phyloP scores from a whole-genome alignment of 2,329 filamentous ascomycete species.

The Phialemoniopsis sp. region DNA sequence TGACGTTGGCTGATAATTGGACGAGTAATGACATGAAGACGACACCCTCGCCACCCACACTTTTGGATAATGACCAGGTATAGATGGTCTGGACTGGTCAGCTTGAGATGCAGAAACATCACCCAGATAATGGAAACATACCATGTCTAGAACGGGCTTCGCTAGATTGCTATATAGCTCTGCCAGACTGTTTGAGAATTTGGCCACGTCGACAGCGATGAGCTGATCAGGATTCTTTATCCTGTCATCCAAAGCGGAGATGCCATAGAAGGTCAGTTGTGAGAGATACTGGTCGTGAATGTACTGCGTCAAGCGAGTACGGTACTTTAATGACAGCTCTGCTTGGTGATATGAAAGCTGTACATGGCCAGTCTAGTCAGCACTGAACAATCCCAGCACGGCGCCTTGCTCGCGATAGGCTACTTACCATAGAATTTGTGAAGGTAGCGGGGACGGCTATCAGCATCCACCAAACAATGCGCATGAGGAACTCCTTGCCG shows the following conservation, averaged over 20 bases:
- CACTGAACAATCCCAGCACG: too few relatives aligned
- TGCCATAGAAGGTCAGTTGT: constrained; percentile 97
- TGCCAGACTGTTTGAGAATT: constrained; percentile 91
- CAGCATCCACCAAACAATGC: constrained; percentile 97
- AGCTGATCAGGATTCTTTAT: constrained; percentile 99
- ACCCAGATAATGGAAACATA: constrained; percentile 26
- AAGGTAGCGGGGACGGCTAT: constrained; percentile 95
- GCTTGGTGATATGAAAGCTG: constrained; percentile 96
- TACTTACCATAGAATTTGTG: constrained; percentile 91
- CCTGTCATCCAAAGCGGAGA: constrained; percentile 90
- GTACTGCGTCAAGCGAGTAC: constrained; percentile 86
- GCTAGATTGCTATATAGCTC: constrained; percentile 96
- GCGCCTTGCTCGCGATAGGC: too few relatives aligned
- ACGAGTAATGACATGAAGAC: constrained; percentile 94
- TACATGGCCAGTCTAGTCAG: constrained; percentile 4
- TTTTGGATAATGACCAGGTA: constrained; percentile 88
- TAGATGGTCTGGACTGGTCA: constrained; percentile 63
- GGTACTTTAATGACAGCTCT: constrained; percentile 87
- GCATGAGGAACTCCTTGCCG: constrained; percentile 82
- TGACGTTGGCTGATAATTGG: constrained; percentile 85
- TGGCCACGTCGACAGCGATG: constrained; percentile 92
- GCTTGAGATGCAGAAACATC: not conserved
- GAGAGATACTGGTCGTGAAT: constrained; percentile 95
- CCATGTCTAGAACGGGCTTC: constrained; percentile 91
- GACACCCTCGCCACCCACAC: constrained; percentile 92